Conservation (phyloP, 2,329 filamentous ascomycete genomes). For the Ceratocystis destructans region DNA sequence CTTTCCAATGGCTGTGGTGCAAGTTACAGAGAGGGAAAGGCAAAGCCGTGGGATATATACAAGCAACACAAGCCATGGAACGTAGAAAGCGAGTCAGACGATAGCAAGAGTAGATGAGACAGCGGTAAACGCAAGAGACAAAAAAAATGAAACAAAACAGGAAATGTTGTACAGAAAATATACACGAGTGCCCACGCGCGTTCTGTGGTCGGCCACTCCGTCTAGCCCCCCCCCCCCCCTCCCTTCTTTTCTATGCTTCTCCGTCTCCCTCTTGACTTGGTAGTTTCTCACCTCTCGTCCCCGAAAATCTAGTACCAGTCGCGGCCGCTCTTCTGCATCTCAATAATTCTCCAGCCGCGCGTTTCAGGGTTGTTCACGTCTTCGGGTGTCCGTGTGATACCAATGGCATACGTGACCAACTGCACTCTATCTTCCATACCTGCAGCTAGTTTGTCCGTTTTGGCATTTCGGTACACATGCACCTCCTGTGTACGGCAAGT, state of each 20-base stretch:
- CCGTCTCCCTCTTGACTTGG: neutral
- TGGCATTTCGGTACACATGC: conserved; percentile 87
- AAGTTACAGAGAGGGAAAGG: neutral
- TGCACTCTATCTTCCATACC: conserved; percentile 99
- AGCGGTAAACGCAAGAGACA: conserved; percentile 1
- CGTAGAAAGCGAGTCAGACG: neutral
- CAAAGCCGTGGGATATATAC: neutral
- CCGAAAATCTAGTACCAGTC: conserved; percentile 53
- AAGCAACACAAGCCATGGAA: neutral
- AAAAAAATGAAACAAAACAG: conserved; percentile 7
- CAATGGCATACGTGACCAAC: conserved; percentile 94
- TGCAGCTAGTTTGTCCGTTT: conserved; percentile 76
- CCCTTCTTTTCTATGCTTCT: neutral
- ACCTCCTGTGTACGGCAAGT: conserved; percentile 95
- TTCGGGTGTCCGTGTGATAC: conserved; percentile 82
- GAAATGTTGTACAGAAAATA: conserved; percentile 16
- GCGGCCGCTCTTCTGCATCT: conserved; percentile 94
- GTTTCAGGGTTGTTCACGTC: conserved; percentile 97
- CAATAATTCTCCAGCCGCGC: conserved; percentile 89
- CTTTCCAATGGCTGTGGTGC: neutral
- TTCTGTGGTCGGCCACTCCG: neutral
- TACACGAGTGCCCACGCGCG: conserved; percentile 2
- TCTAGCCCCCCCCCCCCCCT: neutral
- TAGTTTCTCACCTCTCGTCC: neutral
- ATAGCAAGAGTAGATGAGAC: neutral